Evolutionary conservation across 805 yeast genomes (phyloP), one percentile per base, ranked within the genome.

Genomic region (Metschnikowia borealis): DNA sequence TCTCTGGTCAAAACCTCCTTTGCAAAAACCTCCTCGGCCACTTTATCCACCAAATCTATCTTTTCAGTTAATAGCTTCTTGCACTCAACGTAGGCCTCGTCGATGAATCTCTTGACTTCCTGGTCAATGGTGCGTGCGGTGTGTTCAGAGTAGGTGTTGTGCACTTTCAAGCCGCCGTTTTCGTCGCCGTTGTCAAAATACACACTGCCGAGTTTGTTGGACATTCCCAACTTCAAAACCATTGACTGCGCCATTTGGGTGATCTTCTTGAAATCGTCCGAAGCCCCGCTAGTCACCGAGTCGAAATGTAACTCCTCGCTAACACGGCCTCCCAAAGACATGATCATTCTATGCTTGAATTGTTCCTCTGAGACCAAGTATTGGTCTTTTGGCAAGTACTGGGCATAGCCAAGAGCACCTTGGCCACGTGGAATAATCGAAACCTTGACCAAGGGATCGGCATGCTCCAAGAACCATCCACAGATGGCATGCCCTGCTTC

Each of bases 401-500:
- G 97, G 1, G 99, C 99, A 67, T 95, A 94, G 20, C 99, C 99
- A 47, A 94, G 77, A 2, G 98, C 96, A 56, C 96, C 96, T 69
- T 87, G 94, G 14, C 98, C 98, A 62, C 98, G 81, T 38, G 99
- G 99, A 54, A 94, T 89, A 61, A 95, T 94, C 14, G 97, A 89
- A 17, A 94, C 99, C 74, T 94, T 94, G 53, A 94, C 76, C 50
- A 95, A 74, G 6, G 99, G 99, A 65, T 92, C 97, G 2, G 98
- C 96, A 67, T 80, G 79, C 67, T 87, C 81, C 62, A 94, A 78
- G 63, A 75, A 90, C 99, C 99, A 94, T 11, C 99, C 99, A 68
- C 98, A 91, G 53, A 94, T 82, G 10, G 99, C 99, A 70, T 95
- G 99, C 3, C 99, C 99, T 3, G 99, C 99, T 69, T 94, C 99